phyloP scores from a whole-genome alignment of 192 early-diverging fungal species.

The Coemansia biformis region DNA sequence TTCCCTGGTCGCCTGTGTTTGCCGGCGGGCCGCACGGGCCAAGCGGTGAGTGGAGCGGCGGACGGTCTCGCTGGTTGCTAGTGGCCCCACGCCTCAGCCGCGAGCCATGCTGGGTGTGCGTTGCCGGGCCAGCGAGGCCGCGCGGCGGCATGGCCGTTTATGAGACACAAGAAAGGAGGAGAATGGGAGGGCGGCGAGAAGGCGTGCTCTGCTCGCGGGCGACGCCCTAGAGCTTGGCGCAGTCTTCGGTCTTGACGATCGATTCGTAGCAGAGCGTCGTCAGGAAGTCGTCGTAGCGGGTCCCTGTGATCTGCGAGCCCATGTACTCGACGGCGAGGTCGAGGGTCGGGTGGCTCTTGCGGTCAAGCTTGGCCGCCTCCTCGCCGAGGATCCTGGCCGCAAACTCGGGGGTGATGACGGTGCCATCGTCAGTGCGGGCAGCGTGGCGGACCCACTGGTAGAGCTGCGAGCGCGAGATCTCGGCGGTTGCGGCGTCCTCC shows the following conservation, averaged over 20 bases:
- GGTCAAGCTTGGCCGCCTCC: conserved; percentile 72
- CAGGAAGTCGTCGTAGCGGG: conserved; percentile 86
- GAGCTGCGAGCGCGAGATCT: conserved; percentile 94
- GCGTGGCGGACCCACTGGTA: conserved; percentile 96
- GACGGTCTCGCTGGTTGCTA: no score
- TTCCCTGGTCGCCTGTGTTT: no score
- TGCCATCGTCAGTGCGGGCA: conserved; percentile 75
- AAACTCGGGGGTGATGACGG: conserved; percentile 71
- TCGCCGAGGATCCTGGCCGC: conserved; percentile 79
- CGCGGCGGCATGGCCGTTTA: no score
- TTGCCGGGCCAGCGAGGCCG: no score
- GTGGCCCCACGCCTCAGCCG: no score
- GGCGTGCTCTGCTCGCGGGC: no score
- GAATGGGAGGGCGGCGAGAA: no score
- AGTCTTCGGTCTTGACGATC: conserved; percentile 55
- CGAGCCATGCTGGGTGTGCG: no score
- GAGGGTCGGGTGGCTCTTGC: conserved; percentile 42
- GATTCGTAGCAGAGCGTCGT: conserved; percentile 90
- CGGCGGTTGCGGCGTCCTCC: conserved; percentile 98
- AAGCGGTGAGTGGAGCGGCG: no score
- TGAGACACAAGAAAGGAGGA: conserved; percentile 1
- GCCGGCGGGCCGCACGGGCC: no score
- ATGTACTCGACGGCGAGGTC: conserved; percentile 59
- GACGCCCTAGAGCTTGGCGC: conserved; percentile 27
- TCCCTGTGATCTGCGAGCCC: conserved; percentile 73